Evolutionary conservation across 345 rosid species (phyloP), one percentile per base, ranked within the genome.

Genomic region (Combretum micranthum): DNA sequence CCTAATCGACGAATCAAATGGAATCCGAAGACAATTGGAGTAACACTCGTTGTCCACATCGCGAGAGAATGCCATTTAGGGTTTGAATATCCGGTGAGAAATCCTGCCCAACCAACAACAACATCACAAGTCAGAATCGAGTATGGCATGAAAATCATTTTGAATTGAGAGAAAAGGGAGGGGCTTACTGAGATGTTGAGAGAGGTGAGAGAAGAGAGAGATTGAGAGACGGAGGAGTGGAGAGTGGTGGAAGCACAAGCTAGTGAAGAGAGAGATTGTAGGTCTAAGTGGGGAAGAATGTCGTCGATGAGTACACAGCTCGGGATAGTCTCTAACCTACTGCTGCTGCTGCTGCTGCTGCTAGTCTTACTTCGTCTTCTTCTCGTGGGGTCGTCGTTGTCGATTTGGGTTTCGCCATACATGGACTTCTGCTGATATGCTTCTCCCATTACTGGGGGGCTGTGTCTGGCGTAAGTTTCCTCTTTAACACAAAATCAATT

Each of bases 11-110:
- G 60, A 12, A 45, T 65, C 59, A 19, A 52, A 47, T 39, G 5
- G 39, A 32, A 86, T 83, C n/a, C 78, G 76, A 59, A 73, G 80
- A 60, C 81, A 83, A 67, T 77, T 83, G 56, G 53, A 3, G 79
- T 70, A 15, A 86, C 47, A 61, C 62, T 58, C 14, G 37, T 2
- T 59, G 72, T 22, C 49, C 12, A 62, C 81, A 77, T 20, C 77
- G 66, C 15, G 55, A 56, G n/a, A 71, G 23, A 43, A 83, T 63
- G 56, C 39, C 60, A 50, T 48, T 20, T 58, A 86, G 69, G 42
- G 87, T 74, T 15, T 44, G 50, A 0, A 56, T 56, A 20, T 79
- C 87, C 12, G 75, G 77, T 57, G 72, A 66, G 17, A 80, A 55
- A 19, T 65, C 66, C 81, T 80, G 75, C 50, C n/a, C n/a, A 58